Evolutionary conservation across 139 green algal species (phyloP), one percentile per base, ranked within the genome.

Genomic region (Prasinococcaceae sp.): DNA sequence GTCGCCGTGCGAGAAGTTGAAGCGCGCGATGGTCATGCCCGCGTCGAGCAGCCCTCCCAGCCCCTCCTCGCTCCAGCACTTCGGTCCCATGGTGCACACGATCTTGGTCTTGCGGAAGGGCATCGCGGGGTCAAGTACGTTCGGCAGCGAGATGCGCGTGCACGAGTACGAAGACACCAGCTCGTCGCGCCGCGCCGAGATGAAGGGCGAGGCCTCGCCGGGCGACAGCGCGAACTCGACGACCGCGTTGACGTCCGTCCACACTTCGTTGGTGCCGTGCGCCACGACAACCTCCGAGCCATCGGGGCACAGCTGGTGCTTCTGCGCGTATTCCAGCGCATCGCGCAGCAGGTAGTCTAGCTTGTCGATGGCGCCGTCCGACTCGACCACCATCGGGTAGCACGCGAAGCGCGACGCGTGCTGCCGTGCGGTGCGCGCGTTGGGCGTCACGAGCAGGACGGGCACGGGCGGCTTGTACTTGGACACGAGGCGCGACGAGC

Each of bases 1-100:
- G 6, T 58, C 58, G 32, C 78, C 78, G 61, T 86, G 78, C 25
- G 65, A 78, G 66, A 86, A 86, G 68, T 83, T 86, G 65, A 86
- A 79, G 17, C 78, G 63, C n/a, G 73, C 73, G 38, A 86, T 69
- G 55, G 76, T 70, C 69, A 85, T 78, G 55, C 77, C 77, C 2
- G 69, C 66, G 17, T 76, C 62, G 35, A 85, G 37, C 45, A 85
- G 63, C n/a, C 50, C 35, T 10, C 29, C 58, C 29, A 86, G 40
- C 0, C 48, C 54, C 37, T 72, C 61, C 60, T 77, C 73, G 8
- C 16, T 59, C 65, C 78, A 74, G 47, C 68, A 82, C 17, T 62
- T 42, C 0, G 78, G 78, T 10, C 78, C 75, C 43, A 84, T 59
- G 2, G 78, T 83, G 68, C 78, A 86, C 30, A 83, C 50, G 45